Percentiles rank a stretch among this genome's conserved stretches.
Evolutionary conservation across 2,329 filamentous ascomycete genomes (phyloP).

Genomic region (Botrytis galanthina): DNA sequence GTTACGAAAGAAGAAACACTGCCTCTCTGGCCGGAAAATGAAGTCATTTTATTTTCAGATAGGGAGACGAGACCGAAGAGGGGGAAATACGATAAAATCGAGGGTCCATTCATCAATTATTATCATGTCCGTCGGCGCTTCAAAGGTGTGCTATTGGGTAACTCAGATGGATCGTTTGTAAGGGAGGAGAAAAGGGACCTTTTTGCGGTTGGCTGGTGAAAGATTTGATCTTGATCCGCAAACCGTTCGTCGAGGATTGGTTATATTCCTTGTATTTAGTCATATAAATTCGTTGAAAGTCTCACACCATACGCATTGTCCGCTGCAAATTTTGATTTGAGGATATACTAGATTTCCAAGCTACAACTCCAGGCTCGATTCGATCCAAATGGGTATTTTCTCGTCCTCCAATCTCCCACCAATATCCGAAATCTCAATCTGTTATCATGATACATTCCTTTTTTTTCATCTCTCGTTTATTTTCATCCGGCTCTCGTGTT

Average conservation of each 20-base stretch:
- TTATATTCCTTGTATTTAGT: neutral
- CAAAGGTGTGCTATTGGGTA: neutral
- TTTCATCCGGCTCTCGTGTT: constrained; percentile 36
- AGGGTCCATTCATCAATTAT: neutral
- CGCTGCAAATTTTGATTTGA: neutral
- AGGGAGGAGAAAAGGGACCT: constrained; percentile 3
- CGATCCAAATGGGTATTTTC: constrained; percentile 12
- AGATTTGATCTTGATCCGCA: neutral
- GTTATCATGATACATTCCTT: neutral
- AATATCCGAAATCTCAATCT: neutral
- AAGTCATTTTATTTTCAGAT: neutral
- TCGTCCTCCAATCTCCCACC: neutral
- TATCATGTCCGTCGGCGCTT: neutral
- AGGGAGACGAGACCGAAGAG: neutral
- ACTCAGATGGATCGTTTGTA: neutral
- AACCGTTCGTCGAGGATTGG: neutral
- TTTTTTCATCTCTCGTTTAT: neutral
- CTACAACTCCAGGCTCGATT: neutral
- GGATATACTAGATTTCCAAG: constrained; percentile 1
- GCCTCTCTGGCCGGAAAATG: neutral
- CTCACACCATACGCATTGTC: neutral
- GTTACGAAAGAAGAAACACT: neutral
- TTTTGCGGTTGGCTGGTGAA: constrained; percentile 4
- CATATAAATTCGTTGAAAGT: neutral
- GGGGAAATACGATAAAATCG: neutral